Base-by-base conservation (phyloP, 306 rosid genomes). In the Acacia crassicarpa region DNA sequence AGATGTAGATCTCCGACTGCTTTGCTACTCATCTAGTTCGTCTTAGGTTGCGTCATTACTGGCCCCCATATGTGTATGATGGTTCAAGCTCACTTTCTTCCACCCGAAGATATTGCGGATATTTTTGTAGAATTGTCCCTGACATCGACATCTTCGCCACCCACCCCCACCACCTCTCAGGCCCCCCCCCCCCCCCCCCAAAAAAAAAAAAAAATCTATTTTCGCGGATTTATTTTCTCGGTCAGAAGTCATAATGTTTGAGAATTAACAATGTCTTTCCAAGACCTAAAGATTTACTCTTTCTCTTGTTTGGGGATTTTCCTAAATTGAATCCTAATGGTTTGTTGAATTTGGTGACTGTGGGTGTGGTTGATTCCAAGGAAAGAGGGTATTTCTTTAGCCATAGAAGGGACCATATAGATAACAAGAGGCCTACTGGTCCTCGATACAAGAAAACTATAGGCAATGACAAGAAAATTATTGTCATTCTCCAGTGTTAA, bases 1-100 rank as follows among this genome's bases (percentile, higher is more conserved):
- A 95, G 0, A 98, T 95, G 86, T 95, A 95, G 92, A 95, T 95
- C 88, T 95, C 98, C 0, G 98, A 95, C 0, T 98, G 92, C 78
- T 95, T 78, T 93, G 99, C 85, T 95, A 97, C 81, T 95, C 99
- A 79, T 95, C 99, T 5, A 91, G 91, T 0, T 85, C 92, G 58
- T 92, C 99, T n/a, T 87, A 95, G 51, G 86, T 91, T 14, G 88
- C 90, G 65, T 91, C 97, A 78, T 95, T 93, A 70, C 82, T 93
- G 15, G 91, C 91, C 5, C 97, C 98, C 98, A 94, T 92, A 23
- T 14, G 22, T 9, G 32, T 58, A 13, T 7, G 40, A 40, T 9
- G 7, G 13, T 46, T 53, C 22, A 46, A 72, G 14, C 22, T 72
- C 23, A 72, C n/a, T 23, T 23, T 23, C 76, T 46, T 25, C 40